Base-by-base conservation (phyloP, 169 alveolate genomes). In the Plasmodium vivax region DNA sequence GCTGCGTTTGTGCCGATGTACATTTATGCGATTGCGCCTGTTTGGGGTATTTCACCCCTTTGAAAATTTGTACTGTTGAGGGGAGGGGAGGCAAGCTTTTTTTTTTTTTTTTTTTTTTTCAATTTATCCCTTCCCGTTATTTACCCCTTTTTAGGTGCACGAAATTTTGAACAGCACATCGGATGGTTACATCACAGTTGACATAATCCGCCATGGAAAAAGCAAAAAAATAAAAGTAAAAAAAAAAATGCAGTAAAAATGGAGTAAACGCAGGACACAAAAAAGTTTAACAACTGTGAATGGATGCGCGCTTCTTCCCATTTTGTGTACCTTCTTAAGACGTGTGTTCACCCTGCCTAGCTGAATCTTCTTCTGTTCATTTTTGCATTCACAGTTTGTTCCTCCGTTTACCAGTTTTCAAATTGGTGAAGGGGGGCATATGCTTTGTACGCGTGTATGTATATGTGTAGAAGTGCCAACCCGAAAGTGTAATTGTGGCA, bases 141-240 rank as follows among this genome's bases (percentile, higher is more conserved):
- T 83, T 54, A 8, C 68, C 12, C 12, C 30, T 51, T 77, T 75
- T 56, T 41, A 87, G 93, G 81, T 87, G 51, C 93, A 87, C 45
- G 93, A 87, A 87, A 87, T 87, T 79, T 68, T 87, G 45, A 87
- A 87, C 62, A 87, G 93, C 82, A 54, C 84, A 54, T 27, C 74
- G 23, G 87, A 75, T 56, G 16, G 81, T 10, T 58, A 54, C 82
- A 32, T 87, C 41, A 41, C 80, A 23, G 72, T 87, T 27, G 93
- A 87, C 27, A 56, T 75, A 10, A 9, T 87, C 43, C 93, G 93
- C 27, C 81, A 87, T 75, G 72, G 68, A 12, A 87, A 87, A 77
- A 87, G 77, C 79, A 36, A 34, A 54, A 87, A 75, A 87, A 75
- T 79, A 23, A 75, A 87, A 51, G 93, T 87, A 43, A 75, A 41